Percentiles rank a stretch among this genome's conserved stretches.
phyloP scores from a whole-genome alignment of 2,329 filamentous ascomycete species.

The Aspergillus thermomutatus region DNA sequence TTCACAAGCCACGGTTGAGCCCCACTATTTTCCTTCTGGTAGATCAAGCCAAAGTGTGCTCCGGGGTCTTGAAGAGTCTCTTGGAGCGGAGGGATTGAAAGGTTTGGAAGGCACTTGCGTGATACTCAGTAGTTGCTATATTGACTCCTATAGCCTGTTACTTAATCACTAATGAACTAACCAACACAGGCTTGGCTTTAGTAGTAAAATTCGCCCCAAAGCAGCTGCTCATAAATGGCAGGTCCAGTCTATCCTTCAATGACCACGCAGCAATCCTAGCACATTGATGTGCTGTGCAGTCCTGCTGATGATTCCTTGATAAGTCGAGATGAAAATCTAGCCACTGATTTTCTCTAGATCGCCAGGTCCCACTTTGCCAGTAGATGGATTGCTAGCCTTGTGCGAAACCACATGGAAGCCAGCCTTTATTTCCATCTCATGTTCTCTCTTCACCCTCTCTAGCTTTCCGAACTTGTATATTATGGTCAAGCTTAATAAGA shows the following conservation, averaged over 20 bases:
- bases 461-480: slow-evolving; percentile 39
- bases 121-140: not conserved
- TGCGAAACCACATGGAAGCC: slow-evolving; percentile 5
- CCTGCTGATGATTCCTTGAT: too few relatives aligned
- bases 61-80: not conserved
- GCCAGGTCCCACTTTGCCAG: not conserved
- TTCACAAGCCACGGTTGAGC: not conserved
- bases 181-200: too few relatives aligned
- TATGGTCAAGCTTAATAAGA: slow-evolving; percentile 24
- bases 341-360: not conserved
- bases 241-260: too few relatives aligned
- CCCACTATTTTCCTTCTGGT: not conserved
- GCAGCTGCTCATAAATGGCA: too few relatives aligned
- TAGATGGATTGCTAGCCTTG: not conserved
- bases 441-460: slow-evolving; percentile 27
- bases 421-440: slow-evolving; percentile 29
- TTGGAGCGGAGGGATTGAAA: not conserved
- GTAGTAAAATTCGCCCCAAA: too few relatives aligned
- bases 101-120: too few relatives aligned
- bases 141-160: not conserved
- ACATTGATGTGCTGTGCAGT: too few relatives aligned
- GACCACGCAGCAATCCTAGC: too few relatives aligned
- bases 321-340: not conserved
- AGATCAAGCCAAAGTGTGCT: not conserved
- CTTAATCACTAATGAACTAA: too few relatives aligned